Conservation (phyloP, 306 rosid species). For the Crotalaria pallida region DNA sequence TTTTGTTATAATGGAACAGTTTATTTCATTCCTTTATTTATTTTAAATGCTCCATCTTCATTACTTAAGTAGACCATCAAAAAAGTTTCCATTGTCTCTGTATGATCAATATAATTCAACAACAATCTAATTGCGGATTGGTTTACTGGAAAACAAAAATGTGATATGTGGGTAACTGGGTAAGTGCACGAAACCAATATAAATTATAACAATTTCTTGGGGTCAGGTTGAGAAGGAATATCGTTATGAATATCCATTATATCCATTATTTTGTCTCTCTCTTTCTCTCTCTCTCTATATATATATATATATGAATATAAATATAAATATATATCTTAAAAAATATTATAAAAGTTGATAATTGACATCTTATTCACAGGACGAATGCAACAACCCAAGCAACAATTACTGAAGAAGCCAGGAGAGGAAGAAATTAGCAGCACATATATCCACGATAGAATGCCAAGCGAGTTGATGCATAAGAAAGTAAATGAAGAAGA, state of each 20-base stretch:
- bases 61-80: background rate
- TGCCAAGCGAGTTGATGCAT: slow-evolving; percentile 15
- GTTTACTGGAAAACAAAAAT: background rate
- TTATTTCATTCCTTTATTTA: background rate
- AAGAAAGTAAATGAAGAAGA: slow-evolving; percentile 24
- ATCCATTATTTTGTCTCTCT: no score
- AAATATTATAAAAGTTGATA: background rate
- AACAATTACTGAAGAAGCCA: slow-evolving; percentile 40
- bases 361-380: slow-evolving; percentile 14
- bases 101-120: background rate
- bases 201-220: background rate
- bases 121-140: background rate
- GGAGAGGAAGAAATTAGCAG: slow-evolving; percentile 46
- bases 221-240: background rate
- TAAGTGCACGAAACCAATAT: no score
- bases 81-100: background rate
- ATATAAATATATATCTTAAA: background rate
- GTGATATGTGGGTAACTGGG: no score
- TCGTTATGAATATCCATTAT: no score
- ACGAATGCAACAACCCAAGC: slow-evolving; percentile 33
- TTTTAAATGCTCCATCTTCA: background rate
- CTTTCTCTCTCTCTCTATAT: no score
- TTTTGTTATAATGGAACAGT: no score
- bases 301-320: no score
- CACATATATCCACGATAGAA: slow-evolving; percentile 35